These are phyloP conservation scores for Picochlorum sp. DNA, from an alignment of 139 green algal species.

Conservation along the genomic window DNA sequence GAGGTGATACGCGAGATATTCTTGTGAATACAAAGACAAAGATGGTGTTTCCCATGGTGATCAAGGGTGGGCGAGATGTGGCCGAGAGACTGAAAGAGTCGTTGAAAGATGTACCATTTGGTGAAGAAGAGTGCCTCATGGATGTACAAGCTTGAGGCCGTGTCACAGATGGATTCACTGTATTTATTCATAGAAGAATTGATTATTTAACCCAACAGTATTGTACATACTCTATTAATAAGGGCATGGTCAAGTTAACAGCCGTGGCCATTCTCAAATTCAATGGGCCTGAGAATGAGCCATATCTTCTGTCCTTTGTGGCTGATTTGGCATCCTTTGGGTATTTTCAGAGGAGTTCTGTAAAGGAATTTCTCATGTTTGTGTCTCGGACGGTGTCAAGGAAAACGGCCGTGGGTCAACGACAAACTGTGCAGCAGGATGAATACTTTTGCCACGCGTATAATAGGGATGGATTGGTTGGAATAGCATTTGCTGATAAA, in stretches of 20 bases:
- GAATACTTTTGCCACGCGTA: conserved; percentile 92
- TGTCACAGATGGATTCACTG: too few relatives aligned
- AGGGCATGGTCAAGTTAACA: conserved; percentile 52
- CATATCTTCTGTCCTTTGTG: conserved; percentile 65
- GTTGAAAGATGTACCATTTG: background rate
- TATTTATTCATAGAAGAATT: too few relatives aligned
- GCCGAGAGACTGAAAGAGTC: background rate
- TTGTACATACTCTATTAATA: background rate
- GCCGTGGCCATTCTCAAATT: conserved; percentile 56
- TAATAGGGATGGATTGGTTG: conserved; percentile 81
- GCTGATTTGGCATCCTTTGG: conserved; percentile 86
- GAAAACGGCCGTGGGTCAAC: conserved; percentile 55
- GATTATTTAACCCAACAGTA: background rate
- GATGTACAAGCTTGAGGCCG: background rate
- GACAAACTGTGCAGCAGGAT: conserved; percentile 69
- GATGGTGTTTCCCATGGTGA: too few relatives aligned
- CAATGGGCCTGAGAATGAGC: conserved; percentile 54
- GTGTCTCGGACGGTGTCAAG: conserved; percentile 83
- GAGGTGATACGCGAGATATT: too few relatives aligned
- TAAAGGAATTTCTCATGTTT: conserved; percentile 93
- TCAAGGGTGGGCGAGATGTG: background rate
- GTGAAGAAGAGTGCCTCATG: background rate
- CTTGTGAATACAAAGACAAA: too few relatives aligned
- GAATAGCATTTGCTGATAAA: conserved; percentile 78
- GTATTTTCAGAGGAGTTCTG: conserved; percentile 78